Evolutionary conservation across 2,329 filamentous ascomycete species (phyloP), one percentile per base, ranked within the genome.

Genomic region (Aspergillus fumigatus): DNA sequence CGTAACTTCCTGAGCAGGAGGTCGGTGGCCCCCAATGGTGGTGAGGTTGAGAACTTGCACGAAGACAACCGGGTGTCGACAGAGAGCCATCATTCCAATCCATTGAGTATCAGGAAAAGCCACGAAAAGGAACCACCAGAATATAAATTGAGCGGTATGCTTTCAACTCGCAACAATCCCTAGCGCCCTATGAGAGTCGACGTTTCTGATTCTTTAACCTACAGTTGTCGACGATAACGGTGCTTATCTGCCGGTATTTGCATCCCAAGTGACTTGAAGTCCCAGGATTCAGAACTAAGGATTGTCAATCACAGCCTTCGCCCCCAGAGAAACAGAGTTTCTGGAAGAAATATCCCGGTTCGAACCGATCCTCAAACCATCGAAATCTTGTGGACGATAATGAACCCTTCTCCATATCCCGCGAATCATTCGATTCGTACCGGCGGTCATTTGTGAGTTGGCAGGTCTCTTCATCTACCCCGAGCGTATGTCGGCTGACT

Each of bases 361-460:
- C 77, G 3, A 80, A 77, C 23, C 77, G 77, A 58, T 80, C 82
- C 41, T 80, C 80, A 29, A 83, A 84, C 62, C 82, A 85, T 69
- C 79, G 84, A 55, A 85, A 82, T 69, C 84, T 88, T 65, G 79
- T 90, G 58, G 86, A 87, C 66, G 91, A 96, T 60, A 92, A 92
- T 65, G 93, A 97, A 71, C 92, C 89, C 14, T 97, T 97, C 72
- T 91, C 89, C 61, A 97, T 97, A 72, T 96, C 92, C 40, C 85
- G 93, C 67, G 94, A 97, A 77, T 97, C 92, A 1, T 97, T 97
- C 70, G 94, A 97, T 73, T 96, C 92, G 3, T 97, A 97, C 76
- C 84, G 94, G 61, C 86, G 94, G 67, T 97, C 92, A 62, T 97
- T 97, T 79, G 93, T 96, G 83, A 65, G 88, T 80, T 41, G 43